Evolutionary conservation across 768 basidiomycete species (phyloP).

Genomic region (Pulveroboletus sp.): DNA sequence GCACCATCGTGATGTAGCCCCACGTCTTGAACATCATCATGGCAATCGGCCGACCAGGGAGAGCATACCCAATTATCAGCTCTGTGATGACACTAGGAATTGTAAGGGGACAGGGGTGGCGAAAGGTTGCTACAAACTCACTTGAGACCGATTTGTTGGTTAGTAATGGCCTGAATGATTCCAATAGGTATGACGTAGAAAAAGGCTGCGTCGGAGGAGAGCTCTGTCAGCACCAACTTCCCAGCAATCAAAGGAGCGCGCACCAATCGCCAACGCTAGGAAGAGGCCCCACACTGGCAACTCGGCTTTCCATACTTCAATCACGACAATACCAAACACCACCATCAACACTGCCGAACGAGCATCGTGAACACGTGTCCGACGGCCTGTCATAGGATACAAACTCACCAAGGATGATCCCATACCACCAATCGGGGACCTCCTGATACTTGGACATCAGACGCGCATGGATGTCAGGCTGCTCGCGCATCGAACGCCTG

Average conservation of each 20-base stretch:
- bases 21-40: slow-evolving; percentile 81
- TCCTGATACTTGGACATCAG: slow-evolving; percentile 53
- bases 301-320: slow-evolving; percentile 57
- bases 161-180: slow-evolving; percentile 74
- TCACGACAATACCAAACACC: slow-evolving; percentile 52
- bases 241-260: slow-evolving; percentile 12
- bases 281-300: slow-evolving; percentile 41
- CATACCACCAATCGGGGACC: slow-evolving; percentile 63
- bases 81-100: slow-evolving; percentile 56
- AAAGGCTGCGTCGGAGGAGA: slow-evolving; percentile 27
- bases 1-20: slow-evolving; percentile 62
- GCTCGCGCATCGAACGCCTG: slow-evolving; percentile 66
- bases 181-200: slow-evolving; percentile 75
- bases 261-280: slow-evolving; percentile 27
- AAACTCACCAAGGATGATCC: slow-evolving; percentile 23
- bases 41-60: slow-evolving; percentile 64
- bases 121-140: not conserved
- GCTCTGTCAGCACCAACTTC: not conserved
- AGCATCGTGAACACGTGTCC: not conserved
- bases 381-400: not conserved
- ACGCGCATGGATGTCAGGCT: slow-evolving; percentile 67
- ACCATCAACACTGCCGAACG: slow-evolving; percentile 41
- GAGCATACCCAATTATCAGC: slow-evolving; percentile 54
- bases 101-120: not conserved
- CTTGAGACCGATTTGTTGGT: slow-evolving; percentile 65